phyloP scores from a whole-genome alignment of 768 basidiomycete genomes.

The Flagelloscypha sp. region DNA sequence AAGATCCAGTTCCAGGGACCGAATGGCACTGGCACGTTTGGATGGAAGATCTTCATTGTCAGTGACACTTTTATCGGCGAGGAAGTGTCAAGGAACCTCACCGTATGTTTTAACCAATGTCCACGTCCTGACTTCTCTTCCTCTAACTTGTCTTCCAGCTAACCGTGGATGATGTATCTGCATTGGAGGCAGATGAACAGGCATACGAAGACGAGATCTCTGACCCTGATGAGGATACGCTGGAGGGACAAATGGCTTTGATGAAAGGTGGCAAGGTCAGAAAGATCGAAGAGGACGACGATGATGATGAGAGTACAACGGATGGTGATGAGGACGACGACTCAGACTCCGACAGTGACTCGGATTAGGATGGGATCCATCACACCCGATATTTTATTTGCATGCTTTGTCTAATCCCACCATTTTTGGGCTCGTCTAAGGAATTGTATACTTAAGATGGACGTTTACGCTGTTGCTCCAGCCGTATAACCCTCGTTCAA shows the following conservation, averaged over 20 bases:
- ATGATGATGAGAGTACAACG: conserved; percentile 45
- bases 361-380: no score
- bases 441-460: no score
- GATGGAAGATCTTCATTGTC: conserved; percentile 80
- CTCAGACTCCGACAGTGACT: conserved; percentile 51
- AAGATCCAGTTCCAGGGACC: conserved; percentile 96
- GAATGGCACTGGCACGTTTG: conserved; percentile 70
- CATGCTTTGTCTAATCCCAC: no score
- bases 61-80: conserved; percentile 88
- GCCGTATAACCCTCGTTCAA: no score
- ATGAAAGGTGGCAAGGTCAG: conserved; percentile 89
- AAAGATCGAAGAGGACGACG: conserved; percentile 37
- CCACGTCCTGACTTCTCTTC: conserved; percentile 7
- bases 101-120: conserved; percentile 38
- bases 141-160: conserved; percentile 39
- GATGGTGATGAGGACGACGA: conserved; percentile 45
- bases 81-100: conserved; percentile 61
- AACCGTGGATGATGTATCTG: conserved; percentile 69
- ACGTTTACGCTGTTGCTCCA: no score
- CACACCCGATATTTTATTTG: no score
- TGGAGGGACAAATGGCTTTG: conserved; percentile 96
- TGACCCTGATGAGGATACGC: conserved; percentile 92
- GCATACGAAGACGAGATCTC: conserved; percentile 88
- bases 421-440: no score
- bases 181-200: conserved; percentile 47